Conservation (phyloP, 2,329 filamentous ascomycete genomes). For the Phialemonium atrogriseum region DNA sequence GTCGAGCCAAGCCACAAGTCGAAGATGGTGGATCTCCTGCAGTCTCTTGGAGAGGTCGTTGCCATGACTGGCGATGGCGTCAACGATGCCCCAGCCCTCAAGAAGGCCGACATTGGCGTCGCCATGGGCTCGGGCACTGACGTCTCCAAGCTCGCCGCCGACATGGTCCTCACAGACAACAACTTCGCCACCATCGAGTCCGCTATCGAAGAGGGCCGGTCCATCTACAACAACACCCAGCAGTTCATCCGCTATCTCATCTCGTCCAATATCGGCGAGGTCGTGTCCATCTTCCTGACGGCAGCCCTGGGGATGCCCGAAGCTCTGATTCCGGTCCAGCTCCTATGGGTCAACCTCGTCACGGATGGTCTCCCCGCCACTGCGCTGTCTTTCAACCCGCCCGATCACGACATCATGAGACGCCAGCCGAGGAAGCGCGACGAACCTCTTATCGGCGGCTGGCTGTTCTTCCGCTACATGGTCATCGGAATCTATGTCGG, state of each 20-base stretch:
- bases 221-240: constrained; percentile 99
- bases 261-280: constrained; percentile 97
- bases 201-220: constrained; percentile 92
- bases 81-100: constrained; percentile 93
- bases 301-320: constrained; percentile 96
- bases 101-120: constrained; percentile 98
- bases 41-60: constrained; percentile 87
- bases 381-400: constrained; percentile 93
- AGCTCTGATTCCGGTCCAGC: constrained; percentile 90
- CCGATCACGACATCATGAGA: constrained; percentile 98
- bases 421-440: constrained; percentile 85
- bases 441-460: constrained; percentile 84
- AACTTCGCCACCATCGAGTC: constrained; percentile 98
- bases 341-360: constrained; percentile 97
- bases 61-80: constrained; percentile 99
- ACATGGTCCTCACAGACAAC: constrained; percentile 97
- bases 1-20: constrained; percentile 96
- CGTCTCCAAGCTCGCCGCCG: constrained; percentile 89
- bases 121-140: constrained; percentile 98
- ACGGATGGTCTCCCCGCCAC: constrained; percentile 96
- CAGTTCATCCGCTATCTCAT: constrained; percentile 99
- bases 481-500: constrained; percentile 94
- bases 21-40: constrained; percentile 93
- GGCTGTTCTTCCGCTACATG: constrained; percentile 97
- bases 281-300: constrained; percentile 97